Evolutionary conservation across 2,329 filamentous ascomycete genomes (phyloP).

Genomic region (Drechmeria coniospora): DNA sequence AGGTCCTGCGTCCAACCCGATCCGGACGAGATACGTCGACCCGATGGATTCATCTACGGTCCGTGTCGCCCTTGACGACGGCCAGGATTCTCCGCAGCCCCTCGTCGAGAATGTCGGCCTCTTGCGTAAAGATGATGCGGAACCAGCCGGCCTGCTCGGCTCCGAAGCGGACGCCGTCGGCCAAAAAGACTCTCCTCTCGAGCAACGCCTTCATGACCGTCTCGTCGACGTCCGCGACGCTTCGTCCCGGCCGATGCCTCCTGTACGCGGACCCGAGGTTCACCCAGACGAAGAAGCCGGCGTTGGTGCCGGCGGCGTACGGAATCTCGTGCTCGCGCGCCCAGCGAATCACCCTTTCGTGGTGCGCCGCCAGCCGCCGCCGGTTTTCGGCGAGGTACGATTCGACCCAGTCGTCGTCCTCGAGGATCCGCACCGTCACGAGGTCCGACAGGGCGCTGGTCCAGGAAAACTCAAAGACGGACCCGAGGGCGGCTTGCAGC

Average conservation of each 20-base stretch:
- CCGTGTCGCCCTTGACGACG: background rate
- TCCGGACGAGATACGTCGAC: too few relatives aligned
- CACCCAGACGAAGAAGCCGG: conserved; percentile 40
- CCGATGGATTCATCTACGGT: too few relatives aligned
- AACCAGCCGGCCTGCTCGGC: conserved; percentile 23
- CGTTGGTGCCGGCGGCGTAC: conserved; percentile 31
- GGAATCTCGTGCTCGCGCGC: conserved; percentile 24
- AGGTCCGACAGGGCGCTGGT: conserved; percentile 27
- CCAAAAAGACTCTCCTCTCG: conserved; percentile 18
- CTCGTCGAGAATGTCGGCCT: conserved; percentile 13
- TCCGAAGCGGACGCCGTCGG: conserved; percentile 20
- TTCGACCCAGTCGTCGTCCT: conserved; percentile 26
- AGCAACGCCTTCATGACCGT: conserved; percentile 14
- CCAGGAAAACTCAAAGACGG: conserved; percentile 25
- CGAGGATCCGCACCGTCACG: conserved; percentile 23
- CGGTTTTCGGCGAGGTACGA: conserved; percentile 28
- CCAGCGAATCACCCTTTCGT: conserved; percentile 20
- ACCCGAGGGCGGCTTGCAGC: conserved; percentile 21
- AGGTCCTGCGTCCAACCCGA: too few relatives aligned
- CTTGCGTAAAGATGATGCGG: conserved; percentile 22
- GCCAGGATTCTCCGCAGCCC: conserved; percentile 8
- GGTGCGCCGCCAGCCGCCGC: conserved; percentile 20
- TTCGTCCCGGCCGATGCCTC: conserved; percentile 4
- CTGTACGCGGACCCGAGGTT: conserved; percentile 23
- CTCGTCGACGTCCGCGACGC: conserved; percentile 9